Evolutionary conservation across 192 early-diverging fungal species (phyloP).

Genomic region (Irineochytrium annulatum): DNA sequence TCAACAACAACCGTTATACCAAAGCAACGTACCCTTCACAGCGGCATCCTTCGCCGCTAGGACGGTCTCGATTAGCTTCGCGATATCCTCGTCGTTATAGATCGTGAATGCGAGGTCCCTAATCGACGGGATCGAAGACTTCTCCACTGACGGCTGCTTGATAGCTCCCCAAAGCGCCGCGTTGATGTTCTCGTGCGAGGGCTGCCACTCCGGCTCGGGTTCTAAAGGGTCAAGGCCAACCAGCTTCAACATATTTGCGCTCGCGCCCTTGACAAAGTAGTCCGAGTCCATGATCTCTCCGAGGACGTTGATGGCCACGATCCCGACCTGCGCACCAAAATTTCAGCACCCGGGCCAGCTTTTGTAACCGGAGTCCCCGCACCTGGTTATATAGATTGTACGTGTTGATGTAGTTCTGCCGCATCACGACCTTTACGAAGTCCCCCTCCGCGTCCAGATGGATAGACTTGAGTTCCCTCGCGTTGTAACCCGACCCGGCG

Average conservation of each 20-base stretch:
- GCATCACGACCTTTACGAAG: slow-evolving; percentile 62
- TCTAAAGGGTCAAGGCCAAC: slow-evolving; percentile 19
- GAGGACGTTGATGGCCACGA: slow-evolving; percentile 58
- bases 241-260: slow-evolving; percentile 4
- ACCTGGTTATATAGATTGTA: slow-evolving; percentile 77
- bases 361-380: background rate
- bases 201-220: slow-evolving; percentile 7
- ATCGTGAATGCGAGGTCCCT: slow-evolving; percentile 17
- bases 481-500: slow-evolving; percentile 53
- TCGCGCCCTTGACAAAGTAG: slow-evolving; percentile 9
- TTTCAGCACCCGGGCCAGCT: background rate
- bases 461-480: slow-evolving; percentile 72
- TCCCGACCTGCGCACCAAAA: slow-evolving; percentile 46
- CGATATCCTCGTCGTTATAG: slow-evolving; percentile 35
- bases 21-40: slow-evolving; percentile 43
- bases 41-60: slow-evolving; percentile 51
- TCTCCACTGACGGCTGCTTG: slow-evolving; percentile 17
- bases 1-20: slow-evolving; percentile 4
- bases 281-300: slow-evolving; percentile 40
- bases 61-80: slow-evolving; percentile 37
- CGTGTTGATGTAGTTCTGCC: slow-evolving; percentile 65
- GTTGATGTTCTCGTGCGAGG: slow-evolving; percentile 5
- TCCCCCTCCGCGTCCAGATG: slow-evolving; percentile 65
- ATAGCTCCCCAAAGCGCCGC: slow-evolving; percentile 30
- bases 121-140: background rate